These are phyloP conservation scores for Axilococcus clingmanii DNA, from an alignment of 139 green algal genomes.

Conservation along the genomic window DNA sequence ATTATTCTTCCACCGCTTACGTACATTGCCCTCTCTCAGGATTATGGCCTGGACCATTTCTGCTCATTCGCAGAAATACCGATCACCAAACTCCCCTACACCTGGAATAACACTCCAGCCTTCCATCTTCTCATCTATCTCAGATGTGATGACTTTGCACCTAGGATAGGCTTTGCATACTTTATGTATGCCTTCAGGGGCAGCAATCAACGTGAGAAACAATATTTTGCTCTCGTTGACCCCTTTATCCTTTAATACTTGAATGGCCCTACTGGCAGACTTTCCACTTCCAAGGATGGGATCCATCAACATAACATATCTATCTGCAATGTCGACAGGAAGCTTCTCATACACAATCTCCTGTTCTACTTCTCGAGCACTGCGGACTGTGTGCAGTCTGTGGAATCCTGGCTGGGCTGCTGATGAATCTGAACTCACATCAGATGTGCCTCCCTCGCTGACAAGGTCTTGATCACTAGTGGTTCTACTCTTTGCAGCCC, in stretches of 20 bases:
- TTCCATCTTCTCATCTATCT: conserved; percentile 88
- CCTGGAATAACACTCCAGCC: conserved; percentile 80
- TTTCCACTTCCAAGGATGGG: conserved; percentile 82
- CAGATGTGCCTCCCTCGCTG: too few species aligned
- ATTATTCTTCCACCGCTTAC: too few species aligned
- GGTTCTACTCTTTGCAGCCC: too few species aligned
- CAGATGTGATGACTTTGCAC: conserved; percentile 77
- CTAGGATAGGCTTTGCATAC: conserved; percentile 64
- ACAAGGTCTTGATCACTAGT: too few species aligned
- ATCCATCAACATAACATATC: conserved; percentile 92
- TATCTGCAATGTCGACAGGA: conserved; percentile 80
- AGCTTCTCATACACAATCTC: conserved; percentile 91
- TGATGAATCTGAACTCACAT: too few species aligned
- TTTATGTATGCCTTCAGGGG: conserved; percentile 77
- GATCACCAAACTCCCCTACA: conserved; percentile 63
- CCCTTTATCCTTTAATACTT: conserved; percentile 80
- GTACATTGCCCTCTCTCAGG: too few species aligned
- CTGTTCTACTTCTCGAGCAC: conserved; percentile 23
- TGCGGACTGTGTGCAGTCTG: too few species aligned
- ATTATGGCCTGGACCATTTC: too few species aligned
- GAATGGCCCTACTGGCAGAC: conserved; percentile 54
- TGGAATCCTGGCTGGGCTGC: too few species aligned
- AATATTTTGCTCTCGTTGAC: conserved; percentile 82
- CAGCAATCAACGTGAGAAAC: conserved; percentile 88
- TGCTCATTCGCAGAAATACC: too few species aligned